Evolutionary conservation across 495 filamentous ascomycete genomes (phyloP), one percentile per base, ranked within the genome.

Genomic region (Sphaerosporella brunnea): DNA sequence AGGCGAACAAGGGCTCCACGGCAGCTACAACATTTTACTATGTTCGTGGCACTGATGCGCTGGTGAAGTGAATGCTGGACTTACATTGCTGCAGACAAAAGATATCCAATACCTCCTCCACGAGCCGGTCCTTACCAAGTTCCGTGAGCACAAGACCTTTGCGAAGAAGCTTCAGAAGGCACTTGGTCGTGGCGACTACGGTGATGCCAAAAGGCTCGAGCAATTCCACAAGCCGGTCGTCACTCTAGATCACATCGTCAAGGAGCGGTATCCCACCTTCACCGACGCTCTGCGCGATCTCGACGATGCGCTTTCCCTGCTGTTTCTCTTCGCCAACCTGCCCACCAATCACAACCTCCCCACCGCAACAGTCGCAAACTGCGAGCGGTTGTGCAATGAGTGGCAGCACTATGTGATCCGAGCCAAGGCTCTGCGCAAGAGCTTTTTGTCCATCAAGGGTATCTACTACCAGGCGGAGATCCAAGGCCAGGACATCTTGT

Each of bases 381-480:
- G 90, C 69, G 84, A 96, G 65, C 73, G 83, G 23, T 69, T 97
- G 19, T 84, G 79, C 61, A 77, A 83, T 58, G 90, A 97, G 66
- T 97, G 95, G 69, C 75, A 95, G 63, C 92, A 96, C 69, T 96
- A 93, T 66, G 71, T 97, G 46, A 97, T 97, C 62, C 71, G 74
- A 36, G 83, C 86, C 18, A 78, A 93, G 65, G 83, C 81, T 40
- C 69, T 97, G 47, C 80, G 84, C 56, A 95, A 93, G 66, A 92
- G 84, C 4, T 97, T 97, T 67, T 70, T 97, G 43, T 93, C 84
- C 1, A 96, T 97, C 65, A 97, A 96, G 70, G 90, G 90, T 59
- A 95, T 97, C 58, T 97, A 97, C 67, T 97, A 96, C 66, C 92
- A 97, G 68, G 92, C 87, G 5, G 96, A 82, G 38, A 88, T 97